phyloP scores from a whole-genome alignment of 169 alveolate genomes.

The Plasmodium berghei region DNA sequence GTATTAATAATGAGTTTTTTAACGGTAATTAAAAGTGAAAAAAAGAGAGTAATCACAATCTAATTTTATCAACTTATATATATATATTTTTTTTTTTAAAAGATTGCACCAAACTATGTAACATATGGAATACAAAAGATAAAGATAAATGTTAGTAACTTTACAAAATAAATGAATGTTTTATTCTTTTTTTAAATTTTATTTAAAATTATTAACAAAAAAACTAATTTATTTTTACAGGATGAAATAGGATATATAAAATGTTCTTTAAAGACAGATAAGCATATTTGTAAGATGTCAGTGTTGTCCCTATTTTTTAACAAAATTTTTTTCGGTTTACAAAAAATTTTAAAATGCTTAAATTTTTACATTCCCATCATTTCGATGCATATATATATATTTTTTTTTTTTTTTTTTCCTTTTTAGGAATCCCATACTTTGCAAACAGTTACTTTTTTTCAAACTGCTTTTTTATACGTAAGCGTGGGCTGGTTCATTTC shows the following conservation, averaged over 20 bases:
- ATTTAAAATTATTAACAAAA: background rate
- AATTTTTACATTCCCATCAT: background rate
- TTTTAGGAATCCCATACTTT: conserved; percentile 60
- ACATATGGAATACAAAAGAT: conserved; percentile 65
- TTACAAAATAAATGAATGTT: background rate
- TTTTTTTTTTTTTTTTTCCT: conserved; percentile 6
- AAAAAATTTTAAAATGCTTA: background rate
- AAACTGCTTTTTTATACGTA: conserved; percentile 53
- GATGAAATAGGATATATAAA: conserved; percentile 39
- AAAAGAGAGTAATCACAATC: background rate
- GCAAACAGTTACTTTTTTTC: conserved; percentile 68
- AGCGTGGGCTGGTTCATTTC: background rate
- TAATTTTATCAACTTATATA: background rate
- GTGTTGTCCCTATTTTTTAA: conserved; percentile 57
- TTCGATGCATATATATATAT: background rate
- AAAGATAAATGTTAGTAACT: conserved; percentile 32
- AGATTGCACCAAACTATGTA: conserved; percentile 69
- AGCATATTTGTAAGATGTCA: conserved; percentile 58
- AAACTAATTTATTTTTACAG: conserved; percentile 3
- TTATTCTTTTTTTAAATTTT: background rate
- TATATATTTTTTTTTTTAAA: background rate
- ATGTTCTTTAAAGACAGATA: conserved; percentile 68
- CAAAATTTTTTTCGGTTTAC: conserved; percentile 53
- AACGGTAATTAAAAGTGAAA: conserved; percentile 78
- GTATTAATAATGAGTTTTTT: conserved; percentile 82